Evolutionary conservation across 192 early-diverging fungal species (phyloP).

Genomic region (Coemansia sp.): DNA sequence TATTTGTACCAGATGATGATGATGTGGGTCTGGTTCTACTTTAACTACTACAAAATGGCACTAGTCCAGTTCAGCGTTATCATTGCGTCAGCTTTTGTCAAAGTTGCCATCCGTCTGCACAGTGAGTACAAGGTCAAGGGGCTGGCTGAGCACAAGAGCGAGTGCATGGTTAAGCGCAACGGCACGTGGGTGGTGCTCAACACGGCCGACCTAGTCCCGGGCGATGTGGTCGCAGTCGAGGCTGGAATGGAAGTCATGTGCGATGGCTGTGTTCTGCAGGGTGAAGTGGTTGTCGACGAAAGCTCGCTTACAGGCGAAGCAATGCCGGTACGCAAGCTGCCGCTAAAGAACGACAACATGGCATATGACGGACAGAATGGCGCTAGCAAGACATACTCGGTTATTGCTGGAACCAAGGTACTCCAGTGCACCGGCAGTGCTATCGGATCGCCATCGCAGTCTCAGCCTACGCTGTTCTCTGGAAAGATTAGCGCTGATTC

Average conservation of each 20-base stretch:
- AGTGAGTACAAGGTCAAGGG: slow-evolving; percentile 58
- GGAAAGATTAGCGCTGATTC: slow-evolving; percentile 1
- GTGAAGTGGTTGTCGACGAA: slow-evolving; percentile 74
- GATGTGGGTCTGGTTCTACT: slow-evolving; percentile 69
- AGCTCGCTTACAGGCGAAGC: slow-evolving; percentile 76
- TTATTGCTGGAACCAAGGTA: slow-evolving; percentile 68
- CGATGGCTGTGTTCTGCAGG: slow-evolving; percentile 66
- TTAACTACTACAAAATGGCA: slow-evolving; percentile 63
- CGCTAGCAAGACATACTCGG: slow-evolving; percentile 55
- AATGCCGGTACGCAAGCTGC: slow-evolving; percentile 73
- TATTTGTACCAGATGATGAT: slow-evolving; percentile 68
- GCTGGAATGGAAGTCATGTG: slow-evolving; percentile 57
- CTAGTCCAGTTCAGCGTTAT: slow-evolving; percentile 59
- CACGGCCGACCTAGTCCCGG: slow-evolving; percentile 63
- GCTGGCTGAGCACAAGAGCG: slow-evolving; percentile 56
- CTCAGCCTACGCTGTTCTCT: slow-evolving; percentile 6
- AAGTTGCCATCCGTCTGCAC: slow-evolving; percentile 53
- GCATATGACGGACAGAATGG: slow-evolving; percentile 34
- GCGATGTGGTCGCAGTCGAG: slow-evolving; percentile 59
- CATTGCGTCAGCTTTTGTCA: slow-evolving; percentile 57
- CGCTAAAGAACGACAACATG: slow-evolving; percentile 57
- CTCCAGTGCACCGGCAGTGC: slow-evolving; percentile 53
- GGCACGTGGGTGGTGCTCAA: slow-evolving; percentile 55
- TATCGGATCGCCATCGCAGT: not conserved
- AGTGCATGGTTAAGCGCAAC: slow-evolving; percentile 58